Base-by-base conservation (phyloP, 2,329 filamentous ascomycete species). In the Colletotrichum camelliae region DNA sequence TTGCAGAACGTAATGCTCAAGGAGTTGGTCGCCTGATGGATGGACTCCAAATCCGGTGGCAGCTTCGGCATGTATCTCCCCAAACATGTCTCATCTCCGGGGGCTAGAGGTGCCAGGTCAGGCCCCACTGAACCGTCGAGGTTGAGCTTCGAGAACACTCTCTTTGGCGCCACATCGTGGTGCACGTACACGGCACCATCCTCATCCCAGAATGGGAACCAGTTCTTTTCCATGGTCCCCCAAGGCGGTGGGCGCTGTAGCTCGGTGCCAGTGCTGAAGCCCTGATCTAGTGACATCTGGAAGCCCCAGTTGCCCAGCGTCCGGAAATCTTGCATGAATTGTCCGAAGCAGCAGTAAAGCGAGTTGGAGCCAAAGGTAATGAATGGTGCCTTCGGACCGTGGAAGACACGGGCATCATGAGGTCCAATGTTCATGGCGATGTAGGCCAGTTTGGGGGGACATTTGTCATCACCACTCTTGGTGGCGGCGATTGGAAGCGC, bases 11-110 rank as follows among this genome's bases (percentile, higher is more conserved):
- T 92, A 48, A 92, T 81, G 2, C 86, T 81, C 1, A 92, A 84
- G 3, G 89, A 90, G 80, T 93, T 93, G 24, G 90, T 92, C 7
- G 91, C 88, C 80, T 93, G 91, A 78, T 92, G 91, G 35, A 92
- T 87, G 0, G 85, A 88, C 79, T 90, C 88, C 27, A 84, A 76
- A 5, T 83, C 74, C 0, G 79, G 76, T 1, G 79, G 78, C 1
- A 85, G 68, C 15, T 80, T 77, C 0, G 90, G 89, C 69, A 91
- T 82, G 77, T 87, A 87, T 43, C 81, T 85, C 2, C 77, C 80
- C 70, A 91, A 79, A 78, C 91, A 92, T 39, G 80, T 77, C 13
- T 83, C 80, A 73, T 92, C 91, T 2, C 79, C 74, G 0, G 78
- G 77, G 0, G 85, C 83, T 1, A 80, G 72, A 1, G 84, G 81